A percentile compares a stretch with the other conserved stretches of the same genome.
phyloP scores from a whole-genome alignment of 805 yeast genomes.

The Ogataea salicorniae region DNA sequence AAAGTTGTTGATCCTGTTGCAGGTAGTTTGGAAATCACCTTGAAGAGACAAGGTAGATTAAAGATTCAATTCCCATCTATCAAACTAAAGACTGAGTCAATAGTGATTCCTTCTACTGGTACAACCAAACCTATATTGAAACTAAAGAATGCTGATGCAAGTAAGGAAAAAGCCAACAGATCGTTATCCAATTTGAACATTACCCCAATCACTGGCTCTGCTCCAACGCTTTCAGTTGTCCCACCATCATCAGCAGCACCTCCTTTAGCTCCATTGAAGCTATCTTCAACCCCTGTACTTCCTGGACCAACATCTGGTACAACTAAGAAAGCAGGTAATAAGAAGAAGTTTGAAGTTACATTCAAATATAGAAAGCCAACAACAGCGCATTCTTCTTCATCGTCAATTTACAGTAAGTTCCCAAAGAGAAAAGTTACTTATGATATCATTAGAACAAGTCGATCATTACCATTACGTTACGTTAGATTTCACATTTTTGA shows the following conservation, averaged over 20 bases:
- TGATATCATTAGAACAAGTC: constrained; percentile 16
- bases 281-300: not conserved
- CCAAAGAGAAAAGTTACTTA: constrained; percentile 15
- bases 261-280: not conserved
- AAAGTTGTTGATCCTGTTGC: constrained; percentile 11
- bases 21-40: constrained; percentile 42
- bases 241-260: constrained; percentile 1
- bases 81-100: constrained; percentile 20
- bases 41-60: constrained; percentile 57
- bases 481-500: constrained; percentile 29
- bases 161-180: constrained; percentile 2
- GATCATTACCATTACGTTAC: constrained; percentile 28
- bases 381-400: not conserved
- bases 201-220: not conserved
- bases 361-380: constrained; percentile 11
- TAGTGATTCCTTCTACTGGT: constrained; percentile 1
- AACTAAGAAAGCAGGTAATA: not conserved
- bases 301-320: not conserved
- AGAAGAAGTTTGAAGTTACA: constrained; percentile 12
- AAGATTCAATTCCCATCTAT: constrained; percentile 43
- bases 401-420: not conserved
- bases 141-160: constrained; percentile 9
- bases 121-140: constrained; percentile 13
- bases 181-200: too few relatives aligned
- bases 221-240: not conserved